Evolutionary conservation across 495 filamentous ascomycete species (phyloP), one percentile per base, ranked within the genome.

Genomic region (Amniculicola lignicola): DNA sequence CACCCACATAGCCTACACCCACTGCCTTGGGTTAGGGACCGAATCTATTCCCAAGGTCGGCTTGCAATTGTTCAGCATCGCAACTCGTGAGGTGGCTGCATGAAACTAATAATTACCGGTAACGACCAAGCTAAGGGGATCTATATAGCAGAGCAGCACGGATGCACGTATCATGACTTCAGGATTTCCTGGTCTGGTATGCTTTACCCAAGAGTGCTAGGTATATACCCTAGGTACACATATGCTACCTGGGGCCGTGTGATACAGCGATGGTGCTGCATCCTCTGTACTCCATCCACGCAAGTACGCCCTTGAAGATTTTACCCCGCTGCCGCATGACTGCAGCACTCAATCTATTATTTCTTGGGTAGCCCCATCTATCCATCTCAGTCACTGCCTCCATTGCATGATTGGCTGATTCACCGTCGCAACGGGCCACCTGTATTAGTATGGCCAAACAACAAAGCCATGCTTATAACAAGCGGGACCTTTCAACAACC

Each of bases 131-230:
- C 29, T 35, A 35, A 35, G 29, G n/a, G n/a, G n/a, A n/a, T n/a
- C n/a, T n/a, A n/a, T n/a, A n/a, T n/a, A n/a, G n/a, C n/a, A n/a
- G n/a, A n/a, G 29, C 29, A 14, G 36, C 36, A 39, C 12, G 36
- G 36, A 39, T 39, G 36, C 36, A 39, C 36, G 36, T 39, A 39
- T 39, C 36, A 39, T 5, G 36, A 39, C 36, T 39, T 39, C 36
- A 14, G 36, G n/a, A 39, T 18, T 39, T 39, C 5, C 36, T 39
- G 12, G 36, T 39, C 36, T 39, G 14, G 36, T 39, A 39, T 15
- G n/a, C 5, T 39, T 39, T 15, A 39, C 36, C 4, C 14, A 4
- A 18, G 36, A 4, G 36, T 39, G 36, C 36, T 5, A 39, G 36
- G 36, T 39, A 39, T 39, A 15, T 39, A 39, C n/a, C 19, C 12